Evolutionary conservation across 805 yeast species (phyloP), one percentile per base, ranked within the genome.

Genomic region (Yamadazyma olivae): DNA sequence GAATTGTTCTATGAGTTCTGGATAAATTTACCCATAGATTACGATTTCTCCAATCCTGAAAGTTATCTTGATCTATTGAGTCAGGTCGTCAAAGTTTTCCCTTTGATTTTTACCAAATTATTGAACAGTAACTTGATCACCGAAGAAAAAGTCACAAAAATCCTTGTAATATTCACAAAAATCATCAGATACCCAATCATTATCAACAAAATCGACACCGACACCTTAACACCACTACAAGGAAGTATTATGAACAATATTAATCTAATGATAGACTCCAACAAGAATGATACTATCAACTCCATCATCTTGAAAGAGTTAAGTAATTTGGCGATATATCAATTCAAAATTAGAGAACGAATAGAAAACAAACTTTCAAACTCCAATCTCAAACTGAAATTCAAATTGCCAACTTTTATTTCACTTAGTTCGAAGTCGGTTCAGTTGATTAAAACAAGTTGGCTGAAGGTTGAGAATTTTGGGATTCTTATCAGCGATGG

Each of bases 121-220:
- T 7, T 13, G 5, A 5, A 10, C 4, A 21, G 20, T 10, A 59
- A 56, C 2, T 56, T 48, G 18, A 53, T 58, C 28, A 61, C 61
- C 15, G 49, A 45, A 18, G 58, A 38, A 16, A 68, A 54, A 57
- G 64, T 78, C n/a, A 74, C 67, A 28, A 62, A 56, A 16, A 64
- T 83, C n/a, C 56, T 87, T 24, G 62, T 61, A n/a, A 59, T 80
- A 4, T 70, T 91, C 50, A 77, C 76, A 48, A 67, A 79, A 12
- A 77, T 88, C 39, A 76, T 84, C 1, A 64, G 85, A 27, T 88
- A 83, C 54, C 95, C 95, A 1, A 70, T 83, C 9, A 63, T 87
- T 24, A 83, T 88, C 6, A 68, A 67, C 43, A 66, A 66, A 22
- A 54, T 61, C 3, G 96, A 88, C 52, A 61, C 67, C 27, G 50